phyloP scores from a whole-genome alignment of 768 basidiomycete genomes.

The Tephrocybe sp. region DNA sequence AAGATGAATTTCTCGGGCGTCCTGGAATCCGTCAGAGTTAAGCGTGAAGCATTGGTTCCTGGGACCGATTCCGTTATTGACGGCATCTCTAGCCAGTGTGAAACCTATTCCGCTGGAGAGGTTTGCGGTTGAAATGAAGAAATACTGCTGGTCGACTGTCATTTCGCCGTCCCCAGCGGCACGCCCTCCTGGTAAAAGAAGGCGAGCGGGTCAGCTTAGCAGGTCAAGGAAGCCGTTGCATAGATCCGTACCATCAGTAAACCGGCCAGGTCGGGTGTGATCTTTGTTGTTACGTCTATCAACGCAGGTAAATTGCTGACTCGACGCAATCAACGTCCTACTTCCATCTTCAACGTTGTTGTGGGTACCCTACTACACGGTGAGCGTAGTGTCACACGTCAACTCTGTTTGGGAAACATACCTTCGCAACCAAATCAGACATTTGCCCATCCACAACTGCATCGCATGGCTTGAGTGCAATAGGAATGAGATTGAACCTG shows the following conservation, averaged over 20 bases:
- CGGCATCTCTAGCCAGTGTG: conserved; percentile 20
- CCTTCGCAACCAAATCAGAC: conserved; percentile 32
- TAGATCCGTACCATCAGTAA: conserved; percentile 23
- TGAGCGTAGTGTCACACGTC: background rate
- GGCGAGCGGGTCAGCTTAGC: no score
- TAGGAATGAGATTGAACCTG: conserved; percentile 31
- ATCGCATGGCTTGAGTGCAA: conserved; percentile 26
- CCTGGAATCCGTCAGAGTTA: conserved; percentile 23
- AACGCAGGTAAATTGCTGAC: conserved; percentile 27
- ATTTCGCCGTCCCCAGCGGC: conserved; percentile 28
- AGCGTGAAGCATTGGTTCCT: conserved; percentile 26
- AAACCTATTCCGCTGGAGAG: conserved; percentile 19
- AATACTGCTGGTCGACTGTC: conserved; percentile 25
- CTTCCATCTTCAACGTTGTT: conserved; percentile 26
- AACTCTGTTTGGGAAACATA: background rate
- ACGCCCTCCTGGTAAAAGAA: conserved; percentile 21
- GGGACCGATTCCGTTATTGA: conserved; percentile 22
- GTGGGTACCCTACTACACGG: conserved; percentile 22
- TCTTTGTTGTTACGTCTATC: conserved; percentile 26
- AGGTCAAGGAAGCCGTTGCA: no score
- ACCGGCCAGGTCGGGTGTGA: conserved; percentile 26
- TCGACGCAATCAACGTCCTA: conserved; percentile 28
- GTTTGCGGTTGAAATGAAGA: conserved; percentile 23
- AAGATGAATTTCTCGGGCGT: conserved; percentile 18
- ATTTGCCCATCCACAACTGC: conserved; percentile 26